Conservation (phyloP, 2,329 filamentous ascomycete species). For the Orbilia javanica region DNA sequence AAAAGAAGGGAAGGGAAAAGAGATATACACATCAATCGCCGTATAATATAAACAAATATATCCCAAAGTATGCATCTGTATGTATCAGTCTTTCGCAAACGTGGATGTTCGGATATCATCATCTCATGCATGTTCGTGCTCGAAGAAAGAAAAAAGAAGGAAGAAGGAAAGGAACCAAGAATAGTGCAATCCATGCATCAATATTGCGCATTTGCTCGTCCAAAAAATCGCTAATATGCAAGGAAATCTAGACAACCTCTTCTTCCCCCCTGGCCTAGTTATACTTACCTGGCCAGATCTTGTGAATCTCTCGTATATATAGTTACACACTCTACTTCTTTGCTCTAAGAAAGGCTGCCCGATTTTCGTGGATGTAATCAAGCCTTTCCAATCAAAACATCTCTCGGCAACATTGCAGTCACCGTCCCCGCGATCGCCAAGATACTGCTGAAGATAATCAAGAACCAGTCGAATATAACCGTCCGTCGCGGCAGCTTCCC, state of each 20-base stretch:
- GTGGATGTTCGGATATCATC: slow-evolving; percentile 20
- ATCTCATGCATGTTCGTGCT: neutral
- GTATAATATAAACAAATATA: neutral
- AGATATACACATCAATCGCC: neutral
- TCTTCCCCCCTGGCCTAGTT: neutral
- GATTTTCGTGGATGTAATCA: too few relatives aligned
- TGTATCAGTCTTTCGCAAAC: slow-evolving; percentile 17
- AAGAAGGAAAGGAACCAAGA: neutral
- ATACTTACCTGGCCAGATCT: neutral
- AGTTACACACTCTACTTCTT: too few relatives aligned
- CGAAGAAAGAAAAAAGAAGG: neutral
- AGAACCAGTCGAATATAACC: slow-evolving; percentile 74
- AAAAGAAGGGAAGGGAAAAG: neutral
- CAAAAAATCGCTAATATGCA: slow-evolving; percentile 23
- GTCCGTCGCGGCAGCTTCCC: slow-evolving; percentile 76
- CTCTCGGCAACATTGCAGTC: slow-evolving; percentile 54
- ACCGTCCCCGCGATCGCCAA: slow-evolving; percentile 83
- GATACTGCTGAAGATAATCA: slow-evolving; percentile 77
- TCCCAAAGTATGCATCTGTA: neutral
- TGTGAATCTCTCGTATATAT: neutral
- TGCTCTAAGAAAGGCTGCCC: slow-evolving; percentile 16
- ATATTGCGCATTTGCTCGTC: slow-evolving; percentile 5
- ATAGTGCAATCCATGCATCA: neutral
- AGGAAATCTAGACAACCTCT: neutral
- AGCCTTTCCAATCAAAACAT: slow-evolving; percentile 41